Evolutionary conservation across 352 stramenopile species (phyloP).

Genomic region (Phytophthora foliorum): DNA sequence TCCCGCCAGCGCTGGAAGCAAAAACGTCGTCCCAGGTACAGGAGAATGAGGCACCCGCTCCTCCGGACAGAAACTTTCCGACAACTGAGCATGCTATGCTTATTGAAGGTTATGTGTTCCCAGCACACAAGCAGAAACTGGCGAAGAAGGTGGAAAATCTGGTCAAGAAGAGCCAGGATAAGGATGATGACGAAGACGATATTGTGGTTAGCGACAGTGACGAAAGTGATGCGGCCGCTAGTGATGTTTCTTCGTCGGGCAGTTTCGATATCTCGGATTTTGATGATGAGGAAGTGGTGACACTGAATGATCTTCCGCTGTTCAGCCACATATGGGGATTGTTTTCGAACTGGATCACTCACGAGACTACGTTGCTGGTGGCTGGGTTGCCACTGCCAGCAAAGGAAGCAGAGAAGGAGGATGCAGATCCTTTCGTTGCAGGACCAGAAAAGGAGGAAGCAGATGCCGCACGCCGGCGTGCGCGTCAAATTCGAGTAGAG

Average conservation of each 20-base stretch:
- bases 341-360: constrained; percentile 75
- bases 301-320: constrained; percentile 70
- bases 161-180: constrained; percentile 52
- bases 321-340: constrained; percentile 83
- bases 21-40: constrained; percentile 39
- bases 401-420: constrained; percentile 25
- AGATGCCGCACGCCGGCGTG: constrained; percentile 49
- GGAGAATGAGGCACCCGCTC: constrained; percentile 50
- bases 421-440: constrained; percentile 11
- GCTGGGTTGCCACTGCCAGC: constrained; percentile 42
- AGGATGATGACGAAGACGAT: constrained; percentile 41
- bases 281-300: constrained; percentile 78
- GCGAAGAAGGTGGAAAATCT: constrained; percentile 79
- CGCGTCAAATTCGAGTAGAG: constrained; percentile 64
- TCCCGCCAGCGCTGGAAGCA: constrained; percentile 31
- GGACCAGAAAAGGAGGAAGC: constrained; percentile 45
- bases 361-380: constrained; percentile 74
- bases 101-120: constrained; percentile 89
- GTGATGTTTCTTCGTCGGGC: constrained; percentile 54
- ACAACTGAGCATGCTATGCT: constrained; percentile 65
- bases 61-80: constrained; percentile 62
- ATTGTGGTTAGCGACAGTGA: constrained; percentile 82
- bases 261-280: constrained; percentile 77
- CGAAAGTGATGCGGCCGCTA: constrained; percentile 63
- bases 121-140: constrained; percentile 77